Evolutionary conservation across 495 filamentous ascomycete genomes (phyloP), one percentile per base, ranked within the genome.

Genomic region (Aspergillus diversus): DNA sequence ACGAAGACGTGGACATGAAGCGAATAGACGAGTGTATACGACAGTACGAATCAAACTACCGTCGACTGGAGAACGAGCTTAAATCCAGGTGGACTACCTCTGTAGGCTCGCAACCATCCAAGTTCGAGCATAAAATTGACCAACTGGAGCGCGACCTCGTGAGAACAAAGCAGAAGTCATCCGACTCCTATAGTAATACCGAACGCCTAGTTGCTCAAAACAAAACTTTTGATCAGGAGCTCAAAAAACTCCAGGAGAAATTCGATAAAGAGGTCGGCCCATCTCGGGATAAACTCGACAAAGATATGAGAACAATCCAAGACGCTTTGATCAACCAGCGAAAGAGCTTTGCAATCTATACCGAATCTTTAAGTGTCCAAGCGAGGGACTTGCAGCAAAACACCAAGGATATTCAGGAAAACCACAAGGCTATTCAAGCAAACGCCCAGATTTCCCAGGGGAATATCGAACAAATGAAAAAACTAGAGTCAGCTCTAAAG

Each of bases 21-120:
- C 61, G 59, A 3, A 46, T 73, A 1, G 64, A 73, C 37, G 17
- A 63, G n/a, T 53, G 59, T 15, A 55, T 73, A 0, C 55, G 57
- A 7, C 35, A 60, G 7, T 60, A 68, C 17, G 21, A 52, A 17
- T 49, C 65, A 15, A 55, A 55, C 35, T 64, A 59, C 31, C 48
- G 48, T 15, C 43, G 62, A 32, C 31, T 65, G 9, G 66, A 71
- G 37, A 63, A 55, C 27, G 57, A 43, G 33, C 17, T 71, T 16
- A 61, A 46, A 46, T 17, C 43, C 13, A 53, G 46, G 12, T 57
- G 57, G 35, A 27, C n/a, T 3, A 57, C 63, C 1, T 43, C 39
- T 13, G 39, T 59, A 34, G 21, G 17, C 1, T 43, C 51, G 13
- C 49, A 59, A 39, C 4, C 35, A 2, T 15, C 55, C 5, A 52